These are phyloP conservation scores for Bertia moriformis DNA, from an alignment of 2,329 filamentous ascomycete genomes.

Conservation along the genomic window DNA sequence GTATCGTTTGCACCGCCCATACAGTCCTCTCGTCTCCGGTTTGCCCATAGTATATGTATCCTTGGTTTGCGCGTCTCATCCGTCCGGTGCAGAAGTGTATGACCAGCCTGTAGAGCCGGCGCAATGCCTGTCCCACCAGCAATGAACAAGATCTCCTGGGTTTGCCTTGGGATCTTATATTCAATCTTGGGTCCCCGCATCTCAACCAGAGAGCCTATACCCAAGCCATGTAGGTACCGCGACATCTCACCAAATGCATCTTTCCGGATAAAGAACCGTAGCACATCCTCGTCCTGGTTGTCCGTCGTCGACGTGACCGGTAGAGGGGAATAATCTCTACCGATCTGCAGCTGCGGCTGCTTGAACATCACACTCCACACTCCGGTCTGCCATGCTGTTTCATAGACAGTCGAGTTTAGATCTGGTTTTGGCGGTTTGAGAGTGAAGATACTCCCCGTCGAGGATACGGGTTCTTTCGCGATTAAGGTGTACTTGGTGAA, in stretches of 20 bases:
- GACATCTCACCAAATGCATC: slow-evolving; percentile 76
- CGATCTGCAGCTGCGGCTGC: slow-evolving; percentile 86
- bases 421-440: slow-evolving; percentile 9
- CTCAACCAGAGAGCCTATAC: slow-evolving; percentile 49
- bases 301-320: slow-evolving; percentile 28
- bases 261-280: slow-evolving; percentile 67
- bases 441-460: slow-evolving; percentile 28
- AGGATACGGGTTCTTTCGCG: slow-evolving; percentile 23
- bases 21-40: slow-evolving; percentile 51
- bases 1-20: slow-evolving; percentile 39
- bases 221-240: slow-evolving; percentile 57
- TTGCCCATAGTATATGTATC: slow-evolving; percentile 75
- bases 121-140: slow-evolving; percentile 89
- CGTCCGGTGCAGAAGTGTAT: slow-evolving; percentile 34
- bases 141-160: slow-evolving; percentile 59
- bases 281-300: slow-evolving; percentile 18
- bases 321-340: slow-evolving; percentile 78
- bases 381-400: slow-evolving; percentile 40
- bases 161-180: slow-evolving; percentile 33
- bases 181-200: slow-evolving; percentile 68
- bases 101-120: slow-evolving; percentile 69
- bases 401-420: slow-evolving; percentile 16
- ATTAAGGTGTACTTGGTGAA: slow-evolving; percentile 24
- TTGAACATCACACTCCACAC: slow-evolving; percentile 87
- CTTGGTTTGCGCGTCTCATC: slow-evolving; percentile 15